Base-by-base conservation (phyloP, 768 basidiomycete species). In the Nidula microcarpa region DNA sequence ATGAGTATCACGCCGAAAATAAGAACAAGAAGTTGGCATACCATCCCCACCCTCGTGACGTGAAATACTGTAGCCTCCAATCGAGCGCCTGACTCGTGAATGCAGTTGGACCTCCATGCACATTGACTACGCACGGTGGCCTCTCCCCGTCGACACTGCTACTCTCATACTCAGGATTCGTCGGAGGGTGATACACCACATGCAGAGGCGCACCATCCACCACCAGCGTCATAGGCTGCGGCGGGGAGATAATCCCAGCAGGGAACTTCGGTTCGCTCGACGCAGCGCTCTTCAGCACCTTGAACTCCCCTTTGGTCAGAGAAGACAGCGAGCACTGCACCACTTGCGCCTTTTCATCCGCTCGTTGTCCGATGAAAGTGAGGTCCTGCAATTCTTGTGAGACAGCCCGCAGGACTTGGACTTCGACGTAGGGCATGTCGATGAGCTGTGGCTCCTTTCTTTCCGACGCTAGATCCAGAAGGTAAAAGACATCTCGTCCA, bases 11-110 rank as follows among this genome's bases (percentile, higher is more conserved):
- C 6, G 32, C 17, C 13, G 39, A 35, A 5, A 47, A 18, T 33
- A 7, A 34, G 13, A 54, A 34, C 1, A 35, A 16, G 43, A 43
- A 33, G n/a, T 10, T 10, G 9, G 55, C 69, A 50, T 57, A 87
- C 88, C 86, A 89, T n/a, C 77, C 86, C 70, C 79, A 91, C 30
- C 88, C 87, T 4, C 86, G 76, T 33, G 80, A 81, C 0, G 87
- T 89, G 56, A 82, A 89, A 58, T 77, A 91, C 57, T 87, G 76
- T 45, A 72, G 78, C n/a, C 58, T 64, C 80, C 81, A 81, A 11
- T 63, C 65, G 34, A 91, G 64, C 0, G 71, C 78, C 50, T 85
- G 82, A 1, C 55, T 16, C 4, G 72, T 69, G 4, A 73, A 64
- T 2, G 58, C 59, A 0, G 87, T 91, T 0, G 91, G 91, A 0